Percentiles rank a stretch among this genome's conserved stretches.
phyloP scores from a whole-genome alignment of 2,329 filamentous ascomycete genomes.

The Sclerotinia trifoliorum region DNA sequence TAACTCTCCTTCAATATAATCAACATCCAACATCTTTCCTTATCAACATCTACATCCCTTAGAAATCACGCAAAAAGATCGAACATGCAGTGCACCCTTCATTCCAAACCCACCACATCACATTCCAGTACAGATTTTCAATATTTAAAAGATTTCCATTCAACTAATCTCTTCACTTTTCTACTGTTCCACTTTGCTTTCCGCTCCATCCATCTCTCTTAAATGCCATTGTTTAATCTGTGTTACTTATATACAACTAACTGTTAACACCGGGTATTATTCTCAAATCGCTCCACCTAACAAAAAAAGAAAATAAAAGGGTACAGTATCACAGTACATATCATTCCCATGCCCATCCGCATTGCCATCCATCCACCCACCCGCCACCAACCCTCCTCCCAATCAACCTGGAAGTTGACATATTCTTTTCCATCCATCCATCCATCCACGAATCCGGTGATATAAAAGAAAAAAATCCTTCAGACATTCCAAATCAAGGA shows the following conservation, averaged over 20 bases:
- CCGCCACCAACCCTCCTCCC: background rate
- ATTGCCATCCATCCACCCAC: background rate
- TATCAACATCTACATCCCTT: background rate
- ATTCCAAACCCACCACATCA: background rate
- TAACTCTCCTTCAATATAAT: too few relatives aligned
- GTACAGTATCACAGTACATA: conserved; percentile 11
- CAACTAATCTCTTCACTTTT: background rate
- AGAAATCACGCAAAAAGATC: background rate
- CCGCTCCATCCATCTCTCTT: background rate
- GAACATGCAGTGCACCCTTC: background rate
- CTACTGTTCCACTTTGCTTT: background rate
- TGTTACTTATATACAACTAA: conserved; percentile 11
- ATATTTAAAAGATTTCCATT: conserved; percentile 1
- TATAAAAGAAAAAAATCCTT: background rate
- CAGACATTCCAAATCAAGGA: background rate
- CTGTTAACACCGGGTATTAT: conserved; percentile 15
- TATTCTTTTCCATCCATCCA: background rate
- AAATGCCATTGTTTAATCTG: conserved; percentile 5
- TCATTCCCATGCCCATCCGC: conserved; percentile 2
- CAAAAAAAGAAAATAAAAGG: background rate
- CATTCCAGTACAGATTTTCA: background rate
- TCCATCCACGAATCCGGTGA: background rate
- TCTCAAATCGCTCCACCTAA: conserved; percentile 17
- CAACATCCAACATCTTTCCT: too few relatives aligned
- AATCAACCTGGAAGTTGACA: background rate